A percentile compares a stretch with the other conserved stretches of the same genome.
These are phyloP conservation scores for Agaricus blazei DNA, from an alignment of 768 basidiomycete genomes.

Conservation along the genomic window DNA sequence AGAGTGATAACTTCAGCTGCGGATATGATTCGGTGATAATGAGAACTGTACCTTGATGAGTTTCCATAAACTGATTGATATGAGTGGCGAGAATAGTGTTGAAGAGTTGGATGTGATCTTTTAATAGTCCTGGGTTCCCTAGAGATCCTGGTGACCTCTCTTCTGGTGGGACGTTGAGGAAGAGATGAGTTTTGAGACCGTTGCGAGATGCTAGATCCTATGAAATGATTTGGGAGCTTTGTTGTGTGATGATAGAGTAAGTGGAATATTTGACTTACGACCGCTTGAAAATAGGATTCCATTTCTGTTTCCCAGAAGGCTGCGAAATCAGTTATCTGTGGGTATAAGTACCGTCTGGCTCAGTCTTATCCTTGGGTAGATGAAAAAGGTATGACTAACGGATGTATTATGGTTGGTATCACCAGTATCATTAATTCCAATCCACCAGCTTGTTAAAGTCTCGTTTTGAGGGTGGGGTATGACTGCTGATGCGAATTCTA, in stretches of 20 bases:
- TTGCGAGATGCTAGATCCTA: slow-evolving; percentile 30
- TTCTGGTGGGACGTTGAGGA: slow-evolving; percentile 53
- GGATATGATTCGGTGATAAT: not conserved
- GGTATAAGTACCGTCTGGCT: not conserved
- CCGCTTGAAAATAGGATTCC: slow-evolving; percentile 42
- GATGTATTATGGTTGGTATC: slow-evolving; percentile 39
- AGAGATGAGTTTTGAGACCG: slow-evolving; percentile 42
- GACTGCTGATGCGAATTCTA: slow-evolving; percentile 34
- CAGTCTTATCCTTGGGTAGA: not conserved
- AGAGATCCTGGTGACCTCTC: slow-evolving; percentile 39
- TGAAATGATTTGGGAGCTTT: not conserved
- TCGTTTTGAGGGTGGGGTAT: slow-evolving; percentile 37
- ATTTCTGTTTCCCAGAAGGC: slow-evolving; percentile 48
- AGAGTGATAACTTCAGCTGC: not conserved
- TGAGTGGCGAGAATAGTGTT: slow-evolving; percentile 35
- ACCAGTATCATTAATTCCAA: slow-evolving; percentile 55
- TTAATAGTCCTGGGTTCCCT: slow-evolving; percentile 29
- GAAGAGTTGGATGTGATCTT: slow-evolving; percentile 34
- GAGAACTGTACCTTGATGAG: slow-evolving; percentile 26
- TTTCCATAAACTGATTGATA: slow-evolving; percentile 26
- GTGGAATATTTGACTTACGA: slow-evolving; percentile 28
- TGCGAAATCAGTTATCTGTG: slow-evolving; percentile 41
- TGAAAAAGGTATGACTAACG: slow-evolving; percentile 12
- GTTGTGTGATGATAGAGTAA: not conserved
- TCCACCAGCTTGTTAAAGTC: slow-evolving; percentile 52